Conservation (phyloP, 192 early-diverging fungal species). For the Allomyces javanicus region DNA sequence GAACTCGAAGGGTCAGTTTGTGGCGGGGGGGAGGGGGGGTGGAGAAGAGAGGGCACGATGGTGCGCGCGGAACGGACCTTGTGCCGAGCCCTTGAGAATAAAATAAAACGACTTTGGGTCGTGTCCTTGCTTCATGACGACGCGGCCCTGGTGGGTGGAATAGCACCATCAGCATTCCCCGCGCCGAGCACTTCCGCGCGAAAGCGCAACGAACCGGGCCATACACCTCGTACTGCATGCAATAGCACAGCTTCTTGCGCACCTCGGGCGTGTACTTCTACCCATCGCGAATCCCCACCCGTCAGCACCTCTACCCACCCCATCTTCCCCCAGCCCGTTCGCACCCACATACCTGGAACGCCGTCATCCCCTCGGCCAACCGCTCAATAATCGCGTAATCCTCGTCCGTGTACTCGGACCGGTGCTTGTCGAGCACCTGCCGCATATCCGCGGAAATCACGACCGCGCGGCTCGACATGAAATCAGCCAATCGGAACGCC, state of each 20-base stretch:
- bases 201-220: neutral
- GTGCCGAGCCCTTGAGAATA: neutral
- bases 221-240: neutral
- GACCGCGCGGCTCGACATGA: neutral
- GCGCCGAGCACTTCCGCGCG: neutral
- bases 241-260: neutral
- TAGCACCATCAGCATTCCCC: neutral
- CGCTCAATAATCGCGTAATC: neutral
- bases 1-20: no score
- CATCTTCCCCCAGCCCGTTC: no score
- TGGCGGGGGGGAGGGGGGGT: no score
- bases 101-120: neutral
- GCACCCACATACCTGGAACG: neutral
- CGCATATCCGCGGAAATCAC: neutral
- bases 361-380: neutral
- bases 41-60: no score
- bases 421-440: neutral
- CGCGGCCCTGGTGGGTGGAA: neutral
- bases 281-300: neutral
- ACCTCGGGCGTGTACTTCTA: neutral
- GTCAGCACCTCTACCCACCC: neutral
- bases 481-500: neutral
- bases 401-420: neutral
- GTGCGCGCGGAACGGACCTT: no score
- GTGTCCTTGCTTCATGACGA: neutral